A percentile compares a stretch with the other conserved stretches of the same genome.
Conservation (phyloP, 2,329 filamentous ascomycete genomes). For the Diaporthe amygdali region DNA sequence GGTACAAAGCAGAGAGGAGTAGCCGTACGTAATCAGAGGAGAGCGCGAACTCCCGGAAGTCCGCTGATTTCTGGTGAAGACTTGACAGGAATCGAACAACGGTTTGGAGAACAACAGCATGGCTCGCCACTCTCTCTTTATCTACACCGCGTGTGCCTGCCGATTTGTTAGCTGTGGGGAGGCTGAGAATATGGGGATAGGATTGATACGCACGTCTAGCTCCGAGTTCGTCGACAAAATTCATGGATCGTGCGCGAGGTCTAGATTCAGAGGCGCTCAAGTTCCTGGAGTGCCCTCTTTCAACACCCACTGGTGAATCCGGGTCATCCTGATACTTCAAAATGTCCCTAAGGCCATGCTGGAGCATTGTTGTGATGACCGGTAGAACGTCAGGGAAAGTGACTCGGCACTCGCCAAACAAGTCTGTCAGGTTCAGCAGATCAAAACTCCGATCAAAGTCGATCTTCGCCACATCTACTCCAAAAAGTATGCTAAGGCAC, state of each 20-base stretch:
- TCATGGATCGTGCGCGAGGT: slow-evolving; percentile 67
- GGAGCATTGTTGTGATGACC: slow-evolving; percentile 85
- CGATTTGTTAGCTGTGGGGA: slow-evolving; percentile 26
- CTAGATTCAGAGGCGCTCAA: slow-evolving; percentile 35
- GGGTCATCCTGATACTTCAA: slow-evolving; percentile 66
- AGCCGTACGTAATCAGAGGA: slow-evolving; percentile 82
- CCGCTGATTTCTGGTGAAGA: slow-evolving; percentile 75
- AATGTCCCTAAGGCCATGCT: slow-evolving; percentile 78
- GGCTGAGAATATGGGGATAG: background rate
- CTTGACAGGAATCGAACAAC: slow-evolving; percentile 81
- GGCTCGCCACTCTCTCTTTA: slow-evolving; percentile 57
- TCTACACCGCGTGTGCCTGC: slow-evolving; percentile 47
- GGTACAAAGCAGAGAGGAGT: slow-evolving; percentile 81
- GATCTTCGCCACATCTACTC: slow-evolving; percentile 76
- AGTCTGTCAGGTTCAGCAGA: slow-evolving; percentile 73
- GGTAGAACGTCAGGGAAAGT: slow-evolving; percentile 78
- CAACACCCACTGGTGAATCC: slow-evolving; percentile 51
- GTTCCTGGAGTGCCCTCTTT: slow-evolving; percentile 29
- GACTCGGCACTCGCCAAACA: slow-evolving; percentile 71
- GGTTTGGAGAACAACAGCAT: slow-evolving; percentile 72
- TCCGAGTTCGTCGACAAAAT: slow-evolving; percentile 65
- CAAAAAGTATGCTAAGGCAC: slow-evolving; percentile 88
- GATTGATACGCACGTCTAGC: slow-evolving; percentile 51
- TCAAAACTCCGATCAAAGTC: slow-evolving; percentile 78
- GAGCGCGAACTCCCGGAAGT: slow-evolving; percentile 83